Evolutionary conservation across 2,329 filamentous ascomycete genomes (phyloP).

Genomic region (Diaporthe sp.): DNA sequence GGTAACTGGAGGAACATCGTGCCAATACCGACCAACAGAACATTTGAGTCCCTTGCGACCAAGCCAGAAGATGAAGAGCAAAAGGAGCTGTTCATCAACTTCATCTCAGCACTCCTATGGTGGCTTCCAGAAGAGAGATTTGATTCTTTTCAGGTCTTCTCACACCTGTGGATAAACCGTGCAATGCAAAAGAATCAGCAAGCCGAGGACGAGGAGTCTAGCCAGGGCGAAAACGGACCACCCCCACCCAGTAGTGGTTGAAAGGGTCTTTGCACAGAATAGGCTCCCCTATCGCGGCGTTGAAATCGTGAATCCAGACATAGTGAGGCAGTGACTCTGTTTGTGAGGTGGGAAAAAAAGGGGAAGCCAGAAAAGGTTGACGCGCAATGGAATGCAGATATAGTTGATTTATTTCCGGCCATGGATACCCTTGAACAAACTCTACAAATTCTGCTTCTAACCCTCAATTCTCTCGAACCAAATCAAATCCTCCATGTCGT

Average conservation of each 20-base stretch:
- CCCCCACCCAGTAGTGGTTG: too few species aligned
- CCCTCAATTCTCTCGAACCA: slow-evolving; percentile 1
- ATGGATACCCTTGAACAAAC: not conserved
- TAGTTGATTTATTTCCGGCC: not conserved
- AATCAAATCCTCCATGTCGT: slow-evolving; percentile 4
- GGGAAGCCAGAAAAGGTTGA: too few species aligned
- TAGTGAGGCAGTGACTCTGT: too few species aligned
- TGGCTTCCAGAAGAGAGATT: not conserved
- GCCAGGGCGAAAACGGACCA: too few species aligned
- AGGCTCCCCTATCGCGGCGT: too few species aligned
- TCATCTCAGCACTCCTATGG: not conserved
- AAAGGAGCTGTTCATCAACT: not conserved
- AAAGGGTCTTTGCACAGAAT: too few species aligned
- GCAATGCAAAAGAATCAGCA: not conserved
- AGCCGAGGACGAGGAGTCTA: not conserved
- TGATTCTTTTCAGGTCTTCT: slow-evolving; percentile 1
- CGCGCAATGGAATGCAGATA: too few species aligned
- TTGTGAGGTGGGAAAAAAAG: too few species aligned
- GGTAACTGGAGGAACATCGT: not conserved
- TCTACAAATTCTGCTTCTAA: not conserved
- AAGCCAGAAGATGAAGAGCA: not conserved
- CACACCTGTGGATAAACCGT: not conserved
- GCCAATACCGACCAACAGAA: not conserved
- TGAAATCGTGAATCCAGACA: too few species aligned
- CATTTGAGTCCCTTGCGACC: not conserved